These are phyloP conservation scores for Stylosanthes scabra DNA, from an alignment of 331 rosid species.

Conservation along the genomic window DNA sequence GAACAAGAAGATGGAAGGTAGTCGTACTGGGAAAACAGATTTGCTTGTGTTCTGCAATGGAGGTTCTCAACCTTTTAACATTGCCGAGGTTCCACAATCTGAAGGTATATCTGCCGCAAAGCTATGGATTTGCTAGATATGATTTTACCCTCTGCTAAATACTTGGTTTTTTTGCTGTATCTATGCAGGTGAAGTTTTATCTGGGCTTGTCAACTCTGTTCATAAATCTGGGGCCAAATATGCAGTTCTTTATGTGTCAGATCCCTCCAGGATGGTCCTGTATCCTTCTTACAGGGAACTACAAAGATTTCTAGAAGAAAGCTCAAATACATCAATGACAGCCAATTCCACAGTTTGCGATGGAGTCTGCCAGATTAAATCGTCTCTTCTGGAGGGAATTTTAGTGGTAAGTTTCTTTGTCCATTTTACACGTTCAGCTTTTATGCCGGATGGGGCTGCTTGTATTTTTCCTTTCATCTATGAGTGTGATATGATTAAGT, in stretches of 20 bases:
- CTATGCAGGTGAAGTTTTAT: constrained; percentile 68
- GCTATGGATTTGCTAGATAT: constrained; percentile 27
- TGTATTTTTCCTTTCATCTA: constrained; percentile 18
- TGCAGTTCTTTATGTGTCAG: constrained; percentile 88
- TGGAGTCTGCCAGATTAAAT: constrained; percentile 83
- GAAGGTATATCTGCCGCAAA: constrained; percentile 67
- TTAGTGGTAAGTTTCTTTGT: constrained; percentile 73
- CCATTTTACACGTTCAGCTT: constrained; percentile 14
- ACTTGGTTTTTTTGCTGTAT: constrained; percentile 34
- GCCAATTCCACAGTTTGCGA: constrained; percentile 60
- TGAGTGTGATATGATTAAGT: constrained; percentile 2
- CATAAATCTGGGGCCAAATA: constrained; percentile 86
- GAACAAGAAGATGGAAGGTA: constrained; percentile 63
- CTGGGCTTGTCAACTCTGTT: constrained; percentile 66
- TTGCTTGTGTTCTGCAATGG: constrained; percentile 80
- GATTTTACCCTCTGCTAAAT: constrained; percentile 35
- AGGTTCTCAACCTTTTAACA: constrained; percentile 48
- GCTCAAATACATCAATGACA: constrained; percentile 56
- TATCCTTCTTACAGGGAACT: constrained; percentile 75
- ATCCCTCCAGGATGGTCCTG: constrained; percentile 62
- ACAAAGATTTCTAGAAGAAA: constrained; percentile 86
- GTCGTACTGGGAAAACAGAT: constrained; percentile 64
- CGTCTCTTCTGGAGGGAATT: constrained; percentile 94
- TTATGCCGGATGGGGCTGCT: constrained; percentile 6
- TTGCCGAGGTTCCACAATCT: constrained; percentile 50